Evolutionary conservation across 768 basidiomycete genomes (phyloP).

Genomic region (Suillus cothurnatus): DNA sequence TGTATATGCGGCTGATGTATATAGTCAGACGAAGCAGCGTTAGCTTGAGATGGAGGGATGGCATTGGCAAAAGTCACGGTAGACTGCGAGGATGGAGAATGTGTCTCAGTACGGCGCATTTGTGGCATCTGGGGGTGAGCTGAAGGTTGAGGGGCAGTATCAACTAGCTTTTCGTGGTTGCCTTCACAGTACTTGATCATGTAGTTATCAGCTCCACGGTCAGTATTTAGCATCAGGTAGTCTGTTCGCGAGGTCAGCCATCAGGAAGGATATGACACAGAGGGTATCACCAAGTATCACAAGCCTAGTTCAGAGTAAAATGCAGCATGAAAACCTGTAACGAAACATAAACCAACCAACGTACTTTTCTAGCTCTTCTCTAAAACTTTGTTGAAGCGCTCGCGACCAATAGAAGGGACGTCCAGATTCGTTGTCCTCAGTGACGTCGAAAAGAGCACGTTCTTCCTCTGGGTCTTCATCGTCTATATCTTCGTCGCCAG

Average conservation of each 20-base stretch:
- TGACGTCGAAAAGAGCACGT: conserved; percentile 64
- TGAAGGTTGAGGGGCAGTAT: conserved; percentile 75
- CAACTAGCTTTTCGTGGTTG: conserved; percentile 77
- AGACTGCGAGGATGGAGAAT: conserved; percentile 39
- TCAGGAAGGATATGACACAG: neutral
- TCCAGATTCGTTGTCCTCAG: conserved; percentile 54
- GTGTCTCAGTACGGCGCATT: conserved; percentile 56
- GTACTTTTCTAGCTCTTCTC: conserved; percentile 88
- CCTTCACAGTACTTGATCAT: conserved; percentile 92
- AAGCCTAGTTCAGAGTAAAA: conserved; percentile 47
- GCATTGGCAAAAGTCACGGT: conserved; percentile 41
- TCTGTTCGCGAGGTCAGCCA: conserved; percentile 44
- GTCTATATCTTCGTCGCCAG: conserved; percentile 76
- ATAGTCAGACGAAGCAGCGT: conserved; percentile 41
- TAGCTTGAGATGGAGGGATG: conserved; percentile 39
- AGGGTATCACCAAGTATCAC: conserved; percentile 69
- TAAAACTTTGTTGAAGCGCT: conserved; percentile 75
- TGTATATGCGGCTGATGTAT: conserved; percentile 79
- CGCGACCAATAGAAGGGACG: conserved; percentile 84
- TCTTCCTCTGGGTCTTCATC: conserved; percentile 77
- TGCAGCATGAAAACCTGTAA: conserved; percentile 13
- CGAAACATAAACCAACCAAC: conserved; percentile 22
- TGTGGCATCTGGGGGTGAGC: conserved; percentile 68
- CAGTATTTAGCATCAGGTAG: conserved; percentile 92
- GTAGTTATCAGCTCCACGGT: conserved; percentile 84